Percentiles rank a stretch among this genome's conserved stretches.
These are phyloP conservation scores for Ceratocystis smalleyi DNA, from an alignment of 2,329 filamentous ascomycete species.

Conservation along the genomic window DNA sequence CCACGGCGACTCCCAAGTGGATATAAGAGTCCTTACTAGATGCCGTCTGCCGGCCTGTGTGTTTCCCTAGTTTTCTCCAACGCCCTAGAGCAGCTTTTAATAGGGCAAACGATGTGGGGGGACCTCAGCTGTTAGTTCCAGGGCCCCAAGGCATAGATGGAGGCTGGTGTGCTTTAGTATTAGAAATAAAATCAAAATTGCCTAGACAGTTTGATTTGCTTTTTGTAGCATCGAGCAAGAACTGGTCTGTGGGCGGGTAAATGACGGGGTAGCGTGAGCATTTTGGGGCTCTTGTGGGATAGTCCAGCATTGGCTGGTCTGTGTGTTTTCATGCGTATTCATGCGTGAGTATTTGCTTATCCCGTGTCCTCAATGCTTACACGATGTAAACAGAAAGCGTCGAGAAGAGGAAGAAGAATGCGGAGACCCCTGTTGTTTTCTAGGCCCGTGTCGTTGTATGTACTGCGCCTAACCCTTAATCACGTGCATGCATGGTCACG, in stretches of 20 bases:
- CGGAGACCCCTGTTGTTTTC: too few species aligned
- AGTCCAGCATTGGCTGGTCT: neutral
- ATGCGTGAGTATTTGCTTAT: neutral
- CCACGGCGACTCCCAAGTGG: neutral
- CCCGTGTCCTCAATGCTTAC: neutral
- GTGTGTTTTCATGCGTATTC: neutral
- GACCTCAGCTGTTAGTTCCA: neutral
- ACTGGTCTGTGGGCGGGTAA: neutral
- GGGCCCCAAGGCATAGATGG: neutral
- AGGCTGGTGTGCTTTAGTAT: neutral
- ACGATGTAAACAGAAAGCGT: neutral
- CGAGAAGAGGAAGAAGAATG: too few species aligned
- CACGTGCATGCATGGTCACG: too few species aligned
- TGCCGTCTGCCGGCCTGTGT: neutral
- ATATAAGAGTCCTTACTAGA: neutral
- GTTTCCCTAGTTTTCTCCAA: neutral
- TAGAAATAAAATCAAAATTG: too few species aligned
- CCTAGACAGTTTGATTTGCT: neutral
- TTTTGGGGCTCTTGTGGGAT: neutral
- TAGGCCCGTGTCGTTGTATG: too few species aligned
- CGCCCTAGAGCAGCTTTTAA: neutral
- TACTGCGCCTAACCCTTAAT: too few species aligned
- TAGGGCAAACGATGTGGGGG: neutral
- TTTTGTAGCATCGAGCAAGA: neutral
- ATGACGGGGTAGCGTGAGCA: neutral